These are phyloP conservation scores for Russula earlei DNA, from an alignment of 768 basidiomycete species.

Conservation along the genomic window DNA sequence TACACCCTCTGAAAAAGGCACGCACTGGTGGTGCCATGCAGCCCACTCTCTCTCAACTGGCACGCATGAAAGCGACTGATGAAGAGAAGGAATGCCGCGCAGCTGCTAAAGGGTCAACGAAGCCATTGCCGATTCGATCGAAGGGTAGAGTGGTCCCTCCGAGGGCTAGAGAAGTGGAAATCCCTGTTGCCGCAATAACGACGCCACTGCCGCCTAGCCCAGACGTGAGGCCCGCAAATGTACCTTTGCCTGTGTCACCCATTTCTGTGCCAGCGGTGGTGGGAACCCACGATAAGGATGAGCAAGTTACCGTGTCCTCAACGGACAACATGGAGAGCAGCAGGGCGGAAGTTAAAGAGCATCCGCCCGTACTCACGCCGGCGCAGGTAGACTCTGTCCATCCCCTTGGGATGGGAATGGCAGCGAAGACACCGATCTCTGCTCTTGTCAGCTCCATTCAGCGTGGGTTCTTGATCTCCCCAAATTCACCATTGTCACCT, in stretches of 20 bases:
- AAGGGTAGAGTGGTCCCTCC: not conserved
- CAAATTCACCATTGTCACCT: constrained; percentile 52
- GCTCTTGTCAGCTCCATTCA: constrained; percentile 47
- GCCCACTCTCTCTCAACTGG: constrained; percentile 20
- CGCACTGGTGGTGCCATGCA: constrained; percentile 17
- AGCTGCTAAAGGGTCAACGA: constrained; percentile 6
- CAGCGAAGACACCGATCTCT: constrained; percentile 50
- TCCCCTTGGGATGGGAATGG: not conserved
- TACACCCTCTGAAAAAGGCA: constrained; percentile 2
- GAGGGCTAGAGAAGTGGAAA: not conserved
- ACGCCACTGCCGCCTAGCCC: constrained; percentile 9
- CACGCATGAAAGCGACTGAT: constrained; percentile 17
- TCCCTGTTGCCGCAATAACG: not conserved
- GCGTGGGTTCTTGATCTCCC: constrained; percentile 58
- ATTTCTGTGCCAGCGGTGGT: not conserved
- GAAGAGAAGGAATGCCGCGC: constrained; percentile 12
- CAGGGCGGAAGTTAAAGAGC: not conserved
- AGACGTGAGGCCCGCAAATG: constrained; percentile 5
- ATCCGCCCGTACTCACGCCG: not conserved
- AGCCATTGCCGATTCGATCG: not conserved
- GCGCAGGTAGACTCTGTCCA: not conserved
- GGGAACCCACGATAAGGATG: not conserved
- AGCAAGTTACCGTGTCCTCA: not conserved
- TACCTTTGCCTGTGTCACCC: constrained; percentile 15
- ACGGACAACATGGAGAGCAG: not conserved